These are phyloP conservation scores for Naumovozyma castellii DNA, from an alignment of 805 yeast genomes.

Conservation along the genomic window DNA sequence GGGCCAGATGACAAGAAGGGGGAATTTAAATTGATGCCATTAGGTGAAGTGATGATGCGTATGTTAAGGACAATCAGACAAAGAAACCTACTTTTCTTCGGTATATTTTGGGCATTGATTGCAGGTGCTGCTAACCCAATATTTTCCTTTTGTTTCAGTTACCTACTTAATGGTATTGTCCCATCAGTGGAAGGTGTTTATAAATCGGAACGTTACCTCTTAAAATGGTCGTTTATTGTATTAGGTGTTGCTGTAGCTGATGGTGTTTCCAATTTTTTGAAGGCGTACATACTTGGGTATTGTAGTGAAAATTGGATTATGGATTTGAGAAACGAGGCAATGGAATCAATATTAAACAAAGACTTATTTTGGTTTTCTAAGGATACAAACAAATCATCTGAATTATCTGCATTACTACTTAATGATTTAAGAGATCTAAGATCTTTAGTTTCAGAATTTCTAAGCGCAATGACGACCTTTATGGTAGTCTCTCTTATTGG, in stretches of 20 bases:
- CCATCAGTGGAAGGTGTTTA: constrained; percentile 32
- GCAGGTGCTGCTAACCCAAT: constrained; percentile 65
- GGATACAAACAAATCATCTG: constrained; percentile 36
- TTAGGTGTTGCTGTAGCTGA: constrained; percentile 54
- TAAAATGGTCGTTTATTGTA: constrained; percentile 62
- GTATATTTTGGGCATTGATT: constrained; percentile 42
- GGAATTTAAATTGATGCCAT: constrained; percentile 16
- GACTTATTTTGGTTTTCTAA: constrained; percentile 44
- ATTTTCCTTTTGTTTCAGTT: constrained; percentile 70
- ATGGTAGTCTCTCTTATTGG: constrained; percentile 50
- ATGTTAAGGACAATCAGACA: constrained; percentile 24
- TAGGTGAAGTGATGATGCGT: constrained; percentile 21
- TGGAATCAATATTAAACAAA: constrained; percentile 42
- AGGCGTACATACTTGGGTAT: constrained; percentile 42
- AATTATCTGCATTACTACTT: constrained; percentile 56
- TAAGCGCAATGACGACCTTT: constrained; percentile 46
- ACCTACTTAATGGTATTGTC: constrained; percentile 54
- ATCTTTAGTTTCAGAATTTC: constrained; percentile 49
- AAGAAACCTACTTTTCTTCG: constrained; percentile 33
- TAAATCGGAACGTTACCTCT: constrained; percentile 28
- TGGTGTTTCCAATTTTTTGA: constrained; percentile 46
- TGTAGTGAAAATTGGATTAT: constrained; percentile 64
- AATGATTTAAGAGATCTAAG: constrained; percentile 79
- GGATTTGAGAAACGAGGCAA: constrained; percentile 40
- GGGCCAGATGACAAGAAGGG: not conserved